Evolutionary conservation across 768 basidiomycete genomes (phyloP).

Genomic region (Atractiella rhizophila): DNA sequence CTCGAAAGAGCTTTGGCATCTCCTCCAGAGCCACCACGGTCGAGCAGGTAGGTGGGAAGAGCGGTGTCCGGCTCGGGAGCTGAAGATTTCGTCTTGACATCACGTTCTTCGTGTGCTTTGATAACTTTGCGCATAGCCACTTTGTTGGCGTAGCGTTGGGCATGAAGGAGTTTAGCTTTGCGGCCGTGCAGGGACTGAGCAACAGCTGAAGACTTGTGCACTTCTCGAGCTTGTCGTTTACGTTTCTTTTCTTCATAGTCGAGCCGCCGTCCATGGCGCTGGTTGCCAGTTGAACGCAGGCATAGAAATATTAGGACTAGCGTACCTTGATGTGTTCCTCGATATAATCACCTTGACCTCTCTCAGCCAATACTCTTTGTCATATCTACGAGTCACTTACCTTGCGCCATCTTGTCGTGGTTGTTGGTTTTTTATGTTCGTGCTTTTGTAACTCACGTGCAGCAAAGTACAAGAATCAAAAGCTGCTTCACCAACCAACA

Average conservation of each 20-base stretch:
- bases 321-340: too few species aligned
- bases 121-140: constrained; percentile 98
- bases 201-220: constrained; percentile 38
- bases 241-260: constrained; percentile 86
- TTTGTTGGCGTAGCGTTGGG: constrained; percentile 87
- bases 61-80: constrained; percentile 66
- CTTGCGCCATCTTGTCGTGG: too few species aligned
- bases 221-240: constrained; percentile 25
- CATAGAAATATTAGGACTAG: neutral
- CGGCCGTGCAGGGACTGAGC: constrained; percentile 89
- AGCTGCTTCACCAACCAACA: too few species aligned
- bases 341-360: too few species aligned
- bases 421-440: too few species aligned
- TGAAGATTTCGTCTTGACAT: constrained; percentile 62
- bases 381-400: too few species aligned
- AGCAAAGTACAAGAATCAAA: too few species aligned
- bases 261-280: constrained; percentile 73
- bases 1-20: constrained; percentile 87
- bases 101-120: constrained; percentile 95
- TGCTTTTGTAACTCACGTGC: too few species aligned
- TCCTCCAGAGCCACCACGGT: constrained; percentile 92
- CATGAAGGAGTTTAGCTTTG: constrained; percentile 93
- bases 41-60: constrained; percentile 79
- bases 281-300: neutral
- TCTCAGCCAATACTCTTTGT: too few species aligned